phyloP scores from a whole-genome alignment of 805 yeast species.

The Metschnikowia rubicola region DNA sequence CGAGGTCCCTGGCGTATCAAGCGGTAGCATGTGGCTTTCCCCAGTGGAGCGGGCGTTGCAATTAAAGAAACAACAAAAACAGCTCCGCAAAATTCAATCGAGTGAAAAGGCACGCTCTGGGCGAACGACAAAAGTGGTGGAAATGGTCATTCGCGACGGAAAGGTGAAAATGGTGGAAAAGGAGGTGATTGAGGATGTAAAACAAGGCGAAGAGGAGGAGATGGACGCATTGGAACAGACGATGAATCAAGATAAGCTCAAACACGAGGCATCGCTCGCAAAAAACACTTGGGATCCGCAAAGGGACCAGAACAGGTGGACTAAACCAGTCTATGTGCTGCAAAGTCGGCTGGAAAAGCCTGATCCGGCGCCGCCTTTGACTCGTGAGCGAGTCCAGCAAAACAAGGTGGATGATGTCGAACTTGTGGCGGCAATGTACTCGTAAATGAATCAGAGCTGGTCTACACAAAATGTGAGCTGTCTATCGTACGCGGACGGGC shows the following conservation, averaged over 20 bases:
- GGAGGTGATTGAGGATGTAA: constrained; percentile 16
- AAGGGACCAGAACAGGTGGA: constrained; percentile 53
- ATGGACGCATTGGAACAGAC: constrained; percentile 37
- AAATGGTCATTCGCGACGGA: constrained; percentile 77
- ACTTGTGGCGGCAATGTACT: constrained; percentile 16
- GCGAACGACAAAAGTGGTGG: constrained; percentile 68
- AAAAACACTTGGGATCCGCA: constrained; percentile 58
- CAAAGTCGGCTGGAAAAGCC: neutral
- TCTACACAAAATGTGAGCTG: too few relatives aligned
- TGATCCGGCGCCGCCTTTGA: neutral
- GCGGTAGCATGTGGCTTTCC: constrained; percentile 76
- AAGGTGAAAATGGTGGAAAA: constrained; percentile 65
- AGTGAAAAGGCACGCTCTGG: constrained; percentile 55
- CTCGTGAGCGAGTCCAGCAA: constrained; percentile 15
- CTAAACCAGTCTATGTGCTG: constrained; percentile 44
- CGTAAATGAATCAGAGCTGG: neutral
- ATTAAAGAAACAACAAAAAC: constrained; percentile 80
- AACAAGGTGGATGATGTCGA: constrained; percentile 12
- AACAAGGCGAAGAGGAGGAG: constrained; percentile 28
- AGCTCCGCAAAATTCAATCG: constrained; percentile 60
- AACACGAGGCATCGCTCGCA: constrained; percentile 29
- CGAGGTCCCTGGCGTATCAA: constrained; percentile 52
- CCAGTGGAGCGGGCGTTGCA: constrained; percentile 83
- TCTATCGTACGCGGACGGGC: too few relatives aligned
- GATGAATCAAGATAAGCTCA: constrained; percentile 21